Evolutionary conservation across 1,284 basidiomycete genomes (phyloP).

Genomic region (Ustilago sp.): DNA sequence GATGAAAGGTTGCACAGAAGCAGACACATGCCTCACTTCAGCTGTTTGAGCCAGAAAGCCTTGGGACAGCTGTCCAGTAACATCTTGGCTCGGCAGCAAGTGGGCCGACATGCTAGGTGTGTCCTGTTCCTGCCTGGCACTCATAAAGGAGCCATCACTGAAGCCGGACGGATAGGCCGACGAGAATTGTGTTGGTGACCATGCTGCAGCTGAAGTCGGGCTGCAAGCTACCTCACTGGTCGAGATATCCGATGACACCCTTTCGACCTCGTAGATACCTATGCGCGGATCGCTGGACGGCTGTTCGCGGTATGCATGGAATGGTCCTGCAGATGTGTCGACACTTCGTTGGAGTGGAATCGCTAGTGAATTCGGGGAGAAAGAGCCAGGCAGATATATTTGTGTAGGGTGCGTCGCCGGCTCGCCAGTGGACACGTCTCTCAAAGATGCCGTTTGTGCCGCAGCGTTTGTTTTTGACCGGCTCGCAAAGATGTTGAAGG

Average conservation of each 20-base stretch:
- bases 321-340: background rate
- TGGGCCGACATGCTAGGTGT: slow-evolving; percentile 31
- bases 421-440: background rate
- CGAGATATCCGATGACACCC: background rate
- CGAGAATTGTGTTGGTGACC: slow-evolving; percentile 5
- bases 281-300: slow-evolving; percentile 7
- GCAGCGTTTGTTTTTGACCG: background rate
- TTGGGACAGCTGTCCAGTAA: slow-evolving; percentile 12
- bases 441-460: background rate
- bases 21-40: background rate
- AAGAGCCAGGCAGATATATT: too few relatives aligned
- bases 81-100: slow-evolving; percentile 21
- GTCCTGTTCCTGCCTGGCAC: slow-evolving; percentile 15
- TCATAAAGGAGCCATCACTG: background rate
- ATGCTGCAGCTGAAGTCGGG: slow-evolving; percentile 5
- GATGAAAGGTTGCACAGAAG: background rate
- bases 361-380: background rate
- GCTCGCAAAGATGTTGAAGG: slow-evolving; percentile 11
- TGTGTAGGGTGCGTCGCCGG: background rate
- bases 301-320: slow-evolving; percentile 12
- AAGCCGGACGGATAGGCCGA: background rate
- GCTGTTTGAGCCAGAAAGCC: background rate
- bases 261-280: background rate
- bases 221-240: background rate
- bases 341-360: background rate